Evolutionary conservation across 768 basidiomycete genomes (phyloP).

Genomic region (Lentinula lateritia): DNA sequence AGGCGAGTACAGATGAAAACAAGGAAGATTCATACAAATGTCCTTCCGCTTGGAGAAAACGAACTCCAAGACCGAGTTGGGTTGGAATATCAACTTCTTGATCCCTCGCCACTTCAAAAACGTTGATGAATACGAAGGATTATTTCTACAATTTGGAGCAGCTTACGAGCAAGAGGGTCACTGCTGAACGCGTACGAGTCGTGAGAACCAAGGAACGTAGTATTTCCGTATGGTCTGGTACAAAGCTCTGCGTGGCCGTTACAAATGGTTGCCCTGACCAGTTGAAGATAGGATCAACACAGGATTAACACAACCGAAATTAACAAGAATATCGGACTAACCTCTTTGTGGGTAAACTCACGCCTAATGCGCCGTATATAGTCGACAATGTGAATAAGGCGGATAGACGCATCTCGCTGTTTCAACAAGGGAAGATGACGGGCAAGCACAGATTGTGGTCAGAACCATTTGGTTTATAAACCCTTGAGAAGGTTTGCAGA

Average conservation of each 20-base stretch:
- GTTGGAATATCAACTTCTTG: constrained; percentile 45
- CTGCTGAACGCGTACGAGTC: constrained; percentile 49
- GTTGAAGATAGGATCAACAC: background rate
- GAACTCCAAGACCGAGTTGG: constrained; percentile 47
- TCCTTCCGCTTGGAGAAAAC: constrained; percentile 56
- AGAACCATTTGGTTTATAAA: background rate
- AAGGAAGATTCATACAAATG: constrained; percentile 29
- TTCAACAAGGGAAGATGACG: background rate
- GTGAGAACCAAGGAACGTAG: constrained; percentile 46
- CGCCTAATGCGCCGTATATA: background rate
- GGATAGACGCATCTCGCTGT: background rate
- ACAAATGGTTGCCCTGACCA: constrained; percentile 43
- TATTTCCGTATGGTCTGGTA: constrained; percentile 46
- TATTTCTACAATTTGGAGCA: background rate
- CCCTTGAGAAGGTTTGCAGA: too few species aligned
- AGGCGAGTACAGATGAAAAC: background rate
- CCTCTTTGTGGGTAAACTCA: background rate
- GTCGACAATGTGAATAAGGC: background rate
- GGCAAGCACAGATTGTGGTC: background rate
- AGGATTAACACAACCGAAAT: background rate
- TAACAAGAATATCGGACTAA: background rate
- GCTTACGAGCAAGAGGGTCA: constrained; percentile 39
- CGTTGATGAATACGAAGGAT: background rate
- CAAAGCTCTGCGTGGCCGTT: constrained; percentile 67
- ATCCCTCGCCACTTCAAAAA: constrained; percentile 29